These are phyloP conservation scores for Nigrograna mackinnonii DNA, from an alignment of 2,329 filamentous ascomycete species.

Conservation along the genomic window DNA sequence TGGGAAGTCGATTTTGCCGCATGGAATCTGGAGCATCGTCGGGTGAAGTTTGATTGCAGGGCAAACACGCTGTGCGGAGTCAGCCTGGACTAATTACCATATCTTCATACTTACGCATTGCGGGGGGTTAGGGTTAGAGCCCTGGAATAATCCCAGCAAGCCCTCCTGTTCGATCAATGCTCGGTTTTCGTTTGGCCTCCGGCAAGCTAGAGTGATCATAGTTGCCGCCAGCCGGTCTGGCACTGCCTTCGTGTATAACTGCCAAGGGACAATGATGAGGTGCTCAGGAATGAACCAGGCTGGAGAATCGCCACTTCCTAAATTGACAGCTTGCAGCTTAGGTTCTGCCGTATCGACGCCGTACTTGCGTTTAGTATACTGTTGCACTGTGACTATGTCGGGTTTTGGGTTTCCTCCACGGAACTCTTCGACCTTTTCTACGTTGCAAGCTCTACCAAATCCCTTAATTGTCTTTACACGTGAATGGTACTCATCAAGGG, in stretches of 20 bases:
- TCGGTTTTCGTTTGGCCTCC: slow-evolving; percentile 8
- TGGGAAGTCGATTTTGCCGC: neutral
- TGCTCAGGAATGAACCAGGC: slow-evolving; percentile 9
- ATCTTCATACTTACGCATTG: neutral
- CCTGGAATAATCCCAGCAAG: neutral
- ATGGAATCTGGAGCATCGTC: neutral
- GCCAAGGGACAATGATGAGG: slow-evolving; percentile 19
- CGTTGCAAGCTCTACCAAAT: neutral
- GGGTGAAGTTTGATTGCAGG: neutral
- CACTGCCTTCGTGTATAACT: slow-evolving; percentile 17
- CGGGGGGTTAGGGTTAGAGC: neutral
- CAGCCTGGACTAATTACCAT: too few species aligned
- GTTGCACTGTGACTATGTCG: too few species aligned
- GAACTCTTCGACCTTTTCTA: too few species aligned
- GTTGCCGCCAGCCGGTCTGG: slow-evolving; percentile 12
- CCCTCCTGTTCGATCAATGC: slow-evolving; percentile 20
- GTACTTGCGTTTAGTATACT: too few species aligned
- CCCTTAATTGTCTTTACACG: neutral
- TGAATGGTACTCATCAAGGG: slow-evolving; percentile 3
- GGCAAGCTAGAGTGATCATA: slow-evolving; percentile 19
- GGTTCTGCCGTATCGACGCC: too few species aligned
- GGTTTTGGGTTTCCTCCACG: too few species aligned
- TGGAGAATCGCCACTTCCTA: slow-evolving; percentile 2
- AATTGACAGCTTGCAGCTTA: slow-evolving; percentile 8
- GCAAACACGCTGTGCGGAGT: too few species aligned